These are phyloP conservation scores for Puya raimondii DNA, from an alignment of 176 grass and related monocot species.

Conservation along the genomic window DNA sequence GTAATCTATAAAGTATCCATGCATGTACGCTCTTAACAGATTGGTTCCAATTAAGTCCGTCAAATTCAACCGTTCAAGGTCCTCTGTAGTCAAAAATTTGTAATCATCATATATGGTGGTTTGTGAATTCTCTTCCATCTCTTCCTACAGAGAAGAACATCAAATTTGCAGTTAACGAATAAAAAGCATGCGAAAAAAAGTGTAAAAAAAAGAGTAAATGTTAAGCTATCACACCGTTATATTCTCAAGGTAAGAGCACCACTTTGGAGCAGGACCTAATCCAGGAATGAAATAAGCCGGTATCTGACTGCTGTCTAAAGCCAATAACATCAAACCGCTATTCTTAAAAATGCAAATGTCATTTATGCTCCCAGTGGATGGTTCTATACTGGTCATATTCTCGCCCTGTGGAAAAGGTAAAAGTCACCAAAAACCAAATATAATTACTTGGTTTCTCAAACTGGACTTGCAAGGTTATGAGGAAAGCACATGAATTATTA, in stretches of 20 bases:
- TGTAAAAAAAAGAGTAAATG: background rate
- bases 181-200: background rate
- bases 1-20: slow-evolving; percentile 39
- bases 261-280: slow-evolving; percentile 88
- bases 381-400: slow-evolving; percentile 94
- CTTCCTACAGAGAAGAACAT: slow-evolving; percentile 50
- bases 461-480: background rate
- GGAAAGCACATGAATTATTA: slow-evolving; percentile 2
- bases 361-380: slow-evolving; percentile 64
- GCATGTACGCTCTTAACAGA: slow-evolving; percentile 24
- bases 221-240: slow-evolving; percentile 50
- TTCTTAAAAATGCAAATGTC: slow-evolving; percentile 70
- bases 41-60: slow-evolving; percentile 49
- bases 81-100: slow-evolving; percentile 81
- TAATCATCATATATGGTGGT: slow-evolving; percentile 56
- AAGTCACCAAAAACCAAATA: slow-evolving; percentile 18
- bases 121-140: slow-evolving; percentile 87
- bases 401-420: slow-evolving; percentile 51
- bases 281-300: slow-evolving; percentile 85
- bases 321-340: slow-evolving; percentile 82
- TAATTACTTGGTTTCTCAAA: background rate
- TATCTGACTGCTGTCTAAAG: slow-evolving; percentile 86
- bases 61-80: slow-evolving; percentile 74
- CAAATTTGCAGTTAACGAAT: background rate
- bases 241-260: slow-evolving; percentile 95